Evolutionary conservation across 192 early-diverging fungal genomes (phyloP).

Genomic region (Radiomyces spectabilis): DNA sequence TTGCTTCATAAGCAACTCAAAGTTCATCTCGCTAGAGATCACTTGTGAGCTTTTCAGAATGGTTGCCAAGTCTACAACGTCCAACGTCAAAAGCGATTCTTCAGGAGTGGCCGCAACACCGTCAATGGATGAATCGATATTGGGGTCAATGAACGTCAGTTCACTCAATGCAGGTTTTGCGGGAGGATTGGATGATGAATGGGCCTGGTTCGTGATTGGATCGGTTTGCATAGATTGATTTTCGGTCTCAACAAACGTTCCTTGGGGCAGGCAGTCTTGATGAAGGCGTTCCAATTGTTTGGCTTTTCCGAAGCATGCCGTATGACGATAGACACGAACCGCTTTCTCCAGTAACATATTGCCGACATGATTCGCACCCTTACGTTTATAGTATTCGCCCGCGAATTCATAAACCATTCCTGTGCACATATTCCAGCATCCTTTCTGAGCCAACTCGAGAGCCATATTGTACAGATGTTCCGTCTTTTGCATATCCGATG

Average conservation of each 20-base stretch:
- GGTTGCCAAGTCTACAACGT: slow-evolving; percentile 24
- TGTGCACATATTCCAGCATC: slow-evolving; percentile 12
- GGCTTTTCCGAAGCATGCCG: slow-evolving; percentile 20
- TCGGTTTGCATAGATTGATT: background rate
- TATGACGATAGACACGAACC: slow-evolving; percentile 3
- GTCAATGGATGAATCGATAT: background rate
- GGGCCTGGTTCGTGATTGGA: background rate
- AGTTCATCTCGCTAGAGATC: slow-evolving; percentile 35
- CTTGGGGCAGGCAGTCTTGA: no score
- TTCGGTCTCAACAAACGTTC: no score
- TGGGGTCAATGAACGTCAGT: background rate
- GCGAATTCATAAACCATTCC: slow-evolving; percentile 17
- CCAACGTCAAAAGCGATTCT: slow-evolving; percentile 21
- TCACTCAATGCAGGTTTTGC: no score
- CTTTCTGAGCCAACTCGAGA: slow-evolving; percentile 13
- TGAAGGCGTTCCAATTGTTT: background rate
- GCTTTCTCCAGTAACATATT: slow-evolving; percentile 15
- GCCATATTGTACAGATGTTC: slow-evolving; percentile 13
- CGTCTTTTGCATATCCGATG: background rate
- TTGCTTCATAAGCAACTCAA: slow-evolving; percentile 26
- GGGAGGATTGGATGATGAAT: no score
- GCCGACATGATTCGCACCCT: slow-evolving; percentile 3
- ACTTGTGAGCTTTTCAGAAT: slow-evolving; percentile 31
- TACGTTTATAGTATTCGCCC: slow-evolving; percentile 21
- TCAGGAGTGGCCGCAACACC: slow-evolving; percentile 9